Evolutionary conservation across 179 eudicot genomes (phyloP), one percentile per base, ranked within the genome.

Genomic region (Drosera spatulata): DNA sequence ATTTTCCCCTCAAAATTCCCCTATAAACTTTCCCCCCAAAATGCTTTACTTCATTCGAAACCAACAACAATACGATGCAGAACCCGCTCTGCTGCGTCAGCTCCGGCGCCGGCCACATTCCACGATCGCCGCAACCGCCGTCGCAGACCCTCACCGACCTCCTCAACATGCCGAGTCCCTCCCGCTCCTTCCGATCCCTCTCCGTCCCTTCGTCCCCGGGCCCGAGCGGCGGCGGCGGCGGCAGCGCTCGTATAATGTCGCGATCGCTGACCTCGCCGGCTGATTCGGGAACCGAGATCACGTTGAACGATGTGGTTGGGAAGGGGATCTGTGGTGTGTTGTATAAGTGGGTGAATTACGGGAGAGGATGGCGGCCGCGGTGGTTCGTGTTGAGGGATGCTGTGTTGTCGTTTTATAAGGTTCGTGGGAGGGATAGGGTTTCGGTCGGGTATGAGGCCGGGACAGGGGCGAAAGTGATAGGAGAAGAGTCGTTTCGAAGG

Each of bases 361-460:
- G 90, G 0, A 76, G 65, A 51, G 90, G 90, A 7, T 84, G 90
- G 90, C 61, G 82, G 6, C 82, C 86, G 0, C 53, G 90, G 90
- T 22, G 33, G 33, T 22, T 22, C 33, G 33, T 22, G 33, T 22
- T 22, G 33, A 22, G 33, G 33, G 33, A 84, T 12, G 90, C 84
- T 4, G 90, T 84, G 11, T 55, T 84, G 15, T 79, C 84, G 40
- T 84, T 79, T 46, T 84, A 81, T 48, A 84, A 84, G 53, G 67
- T 84, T 45, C 86, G 79, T 50, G 90, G 90, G 3, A 84, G 77
- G 7, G 79, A 81, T 63, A 76, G 68, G 79, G 69, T 84, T 42
- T 51, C 63, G 44, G 69, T 79, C 41, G 59, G 56, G 49, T 66
- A 57, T 50, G 79, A 79, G 60, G 70, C 79, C 7, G 84, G 72